Conservation (phyloP, 257 asterid genomes). For the Salvia splendens region DNA sequence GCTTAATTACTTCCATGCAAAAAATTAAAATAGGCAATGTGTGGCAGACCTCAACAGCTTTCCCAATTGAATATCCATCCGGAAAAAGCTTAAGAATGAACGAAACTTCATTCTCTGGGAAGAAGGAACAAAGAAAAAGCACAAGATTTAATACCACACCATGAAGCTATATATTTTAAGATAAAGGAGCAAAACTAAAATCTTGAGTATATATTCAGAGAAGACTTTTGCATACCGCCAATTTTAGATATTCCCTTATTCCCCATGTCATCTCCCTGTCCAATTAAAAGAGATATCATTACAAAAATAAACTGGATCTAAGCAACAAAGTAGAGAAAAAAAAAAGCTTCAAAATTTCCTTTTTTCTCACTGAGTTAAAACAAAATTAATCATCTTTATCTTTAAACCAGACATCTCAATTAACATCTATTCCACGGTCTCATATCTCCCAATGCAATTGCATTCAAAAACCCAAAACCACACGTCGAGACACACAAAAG, state of each 20-base stretch:
- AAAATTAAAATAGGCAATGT: conserved; percentile 23
- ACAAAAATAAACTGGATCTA: conserved; percentile 12
- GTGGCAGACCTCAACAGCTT: conserved; percentile 68
- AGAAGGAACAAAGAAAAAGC: conserved; percentile 15
- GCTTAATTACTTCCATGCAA: conserved; percentile 2
- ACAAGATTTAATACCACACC: conserved; percentile 1
- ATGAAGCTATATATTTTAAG: conserved; percentile 13
- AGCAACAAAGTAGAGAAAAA: neutral
- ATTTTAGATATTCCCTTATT: conserved; percentile 38
- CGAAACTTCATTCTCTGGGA: conserved; percentile 73
- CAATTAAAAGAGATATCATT: conserved; percentile 19
- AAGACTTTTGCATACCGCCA: conserved; percentile 44
- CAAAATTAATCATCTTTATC: neutral
- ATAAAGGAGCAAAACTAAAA: neutral
- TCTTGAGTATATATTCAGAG: conserved; percentile 8
- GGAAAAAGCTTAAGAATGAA: conserved; percentile 74
- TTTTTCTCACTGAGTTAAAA: neutral
- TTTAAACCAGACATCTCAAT: conserved; percentile 8
- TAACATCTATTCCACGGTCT: neutral
- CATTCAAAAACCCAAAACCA: conserved; percentile 24
- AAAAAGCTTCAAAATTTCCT: conserved; percentile 2
- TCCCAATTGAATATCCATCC: conserved; percentile 81
- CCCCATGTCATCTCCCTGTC: conserved; percentile 49
- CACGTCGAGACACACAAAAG: neutral
- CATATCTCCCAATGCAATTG: neutral